Conservation (phyloP, 2,329 filamentous ascomycete genomes). For the Penicillium paneum region DNA sequence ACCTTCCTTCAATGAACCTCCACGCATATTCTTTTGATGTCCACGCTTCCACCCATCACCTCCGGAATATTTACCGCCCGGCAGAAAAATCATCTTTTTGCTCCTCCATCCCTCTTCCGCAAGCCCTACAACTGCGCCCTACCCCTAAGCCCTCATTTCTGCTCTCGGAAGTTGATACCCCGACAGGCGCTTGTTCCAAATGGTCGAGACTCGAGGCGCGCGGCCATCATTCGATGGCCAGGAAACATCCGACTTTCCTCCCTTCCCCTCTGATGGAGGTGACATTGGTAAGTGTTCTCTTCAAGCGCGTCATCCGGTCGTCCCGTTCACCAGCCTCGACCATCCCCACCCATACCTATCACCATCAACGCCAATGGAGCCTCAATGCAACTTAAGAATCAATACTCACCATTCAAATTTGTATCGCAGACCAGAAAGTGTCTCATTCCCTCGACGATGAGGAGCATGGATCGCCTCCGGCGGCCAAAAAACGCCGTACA, state of each 20-base stretch:
- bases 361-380: background rate
- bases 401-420: background rate
- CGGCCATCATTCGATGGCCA: slow-evolving; percentile 30
- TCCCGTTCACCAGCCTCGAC: slow-evolving; percentile 6
- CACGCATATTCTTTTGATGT: background rate
- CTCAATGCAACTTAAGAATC: slow-evolving; percentile 1
- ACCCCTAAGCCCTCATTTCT: slow-evolving; percentile 51
- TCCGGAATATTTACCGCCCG: background rate
- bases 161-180: slow-evolving; percentile 41
- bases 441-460: slow-evolving; percentile 35
- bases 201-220: slow-evolving; percentile 34
- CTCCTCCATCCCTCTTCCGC: slow-evolving; percentile 19
- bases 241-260: slow-evolving; percentile 29
- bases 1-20: background rate
- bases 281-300: slow-evolving; percentile 34
- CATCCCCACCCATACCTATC: background rate
- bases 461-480: slow-evolving; percentile 32
- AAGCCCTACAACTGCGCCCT: slow-evolving; percentile 47
- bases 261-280: slow-evolving; percentile 27
- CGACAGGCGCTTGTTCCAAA: slow-evolving; percentile 25
- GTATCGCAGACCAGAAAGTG: slow-evolving; percentile 28
- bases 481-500: slow-evolving; percentile 42
- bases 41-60: slow-evolving; percentile 2
- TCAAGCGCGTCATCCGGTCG: slow-evolving; percentile 1
- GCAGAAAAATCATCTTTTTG: slow-evolving; percentile 25